Base-by-base conservation (phyloP, 2,329 filamentous ascomycete genomes). In the Amauroascus verrucosus region DNA sequence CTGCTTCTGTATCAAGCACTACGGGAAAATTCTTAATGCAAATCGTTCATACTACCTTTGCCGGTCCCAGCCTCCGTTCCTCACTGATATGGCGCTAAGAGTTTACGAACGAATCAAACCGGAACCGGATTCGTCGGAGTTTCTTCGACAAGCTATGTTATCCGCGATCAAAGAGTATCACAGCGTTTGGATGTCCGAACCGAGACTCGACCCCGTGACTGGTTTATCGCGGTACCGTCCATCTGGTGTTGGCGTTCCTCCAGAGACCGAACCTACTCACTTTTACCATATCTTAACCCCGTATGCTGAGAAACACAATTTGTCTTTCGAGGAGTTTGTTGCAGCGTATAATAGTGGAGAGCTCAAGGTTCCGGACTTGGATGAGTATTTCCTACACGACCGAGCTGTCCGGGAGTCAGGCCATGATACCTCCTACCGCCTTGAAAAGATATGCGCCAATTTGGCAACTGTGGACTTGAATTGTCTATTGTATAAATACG, bases 101-200 rank as follows among this genome's bases (percentile, higher is more conserved):
- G 88, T 95, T 40, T 97, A 93, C 67, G 89, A 96, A 63, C 86
- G 85, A 65, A 97, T 96, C 69, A 88, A 89, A 73, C 83, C 89
- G 61, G 86, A 95, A 66, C 81, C 84, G 0, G 86, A 82, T 47
- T 82, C 89, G 1, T 70, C 82, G 48, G 88, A 95, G 0, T 96
- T 97, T 68, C 76, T 98, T 58, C 80, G 82, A 30, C 79, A 79
- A 14, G 82, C 89, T 6, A 86, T 89, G 28, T 77, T 95, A 37
- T 91, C 93, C 6, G 93, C 91, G 9, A 96, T 97, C 75, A 98
- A 97, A 71, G 90, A 96, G 68, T 96, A 96, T 67, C 83, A 94
- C 70, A 87, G 80, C 55, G 87, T 95, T 2, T 96, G 90, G 90
- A 87, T 82, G 69, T 74, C 80, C 8, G 78, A 84, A 60, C 90